A percentile compares a stretch with the other conserved stretches of the same genome.
These are phyloP conservation scores for Amorphotheca resinae DNA, from an alignment of 495 filamentous ascomycete genomes.

Conservation along the genomic window DNA sequence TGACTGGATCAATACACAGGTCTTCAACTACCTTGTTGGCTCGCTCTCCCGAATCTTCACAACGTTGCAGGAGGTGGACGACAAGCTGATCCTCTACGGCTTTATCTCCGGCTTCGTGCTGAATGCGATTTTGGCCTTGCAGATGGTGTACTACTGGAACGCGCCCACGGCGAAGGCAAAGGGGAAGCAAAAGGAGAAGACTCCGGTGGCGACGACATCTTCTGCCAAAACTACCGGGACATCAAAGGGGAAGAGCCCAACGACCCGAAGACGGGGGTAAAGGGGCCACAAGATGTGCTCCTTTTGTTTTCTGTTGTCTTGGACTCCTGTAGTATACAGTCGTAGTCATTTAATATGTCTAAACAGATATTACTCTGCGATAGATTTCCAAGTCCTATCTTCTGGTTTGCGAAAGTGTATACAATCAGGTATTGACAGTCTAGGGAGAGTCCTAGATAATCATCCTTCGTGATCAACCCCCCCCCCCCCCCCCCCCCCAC, in stretches of 20 bases:
- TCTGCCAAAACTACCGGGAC: conserved; percentile 26
- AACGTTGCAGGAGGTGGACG: conserved; percentile 89
- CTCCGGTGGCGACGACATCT: conserved; percentile 15
- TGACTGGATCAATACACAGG: conserved; percentile 35
- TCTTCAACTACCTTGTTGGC: conserved; percentile 93
- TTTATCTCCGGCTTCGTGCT: conserved; percentile 81
- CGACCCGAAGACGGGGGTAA: conserved; percentile 41
- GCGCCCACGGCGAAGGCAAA: conserved; percentile 26
- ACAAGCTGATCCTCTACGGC: conserved; percentile 86
- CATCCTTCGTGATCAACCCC: background rate
- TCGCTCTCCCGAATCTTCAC: conserved; percentile 92
- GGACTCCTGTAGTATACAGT: conserved; percentile 21
- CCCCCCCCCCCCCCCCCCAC: no score
- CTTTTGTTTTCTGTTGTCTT: conserved; percentile 5
- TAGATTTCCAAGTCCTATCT: background rate
- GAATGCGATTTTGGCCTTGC: conserved; percentile 72
- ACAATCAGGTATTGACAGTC: background rate
- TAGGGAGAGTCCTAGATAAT: background rate
- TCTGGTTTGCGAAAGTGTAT: no score
- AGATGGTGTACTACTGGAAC: conserved; percentile 98
- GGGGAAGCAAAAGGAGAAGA: conserved; percentile 12
- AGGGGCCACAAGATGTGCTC: background rate
- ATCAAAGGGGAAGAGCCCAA: conserved; percentile 36
- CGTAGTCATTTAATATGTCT: conserved; percentile 11
- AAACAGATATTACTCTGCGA: no score